These are phyloP conservation scores for Rhamnella rubrinervis DNA, from an alignment of 331 rosid species.

Conservation along the genomic window DNA sequence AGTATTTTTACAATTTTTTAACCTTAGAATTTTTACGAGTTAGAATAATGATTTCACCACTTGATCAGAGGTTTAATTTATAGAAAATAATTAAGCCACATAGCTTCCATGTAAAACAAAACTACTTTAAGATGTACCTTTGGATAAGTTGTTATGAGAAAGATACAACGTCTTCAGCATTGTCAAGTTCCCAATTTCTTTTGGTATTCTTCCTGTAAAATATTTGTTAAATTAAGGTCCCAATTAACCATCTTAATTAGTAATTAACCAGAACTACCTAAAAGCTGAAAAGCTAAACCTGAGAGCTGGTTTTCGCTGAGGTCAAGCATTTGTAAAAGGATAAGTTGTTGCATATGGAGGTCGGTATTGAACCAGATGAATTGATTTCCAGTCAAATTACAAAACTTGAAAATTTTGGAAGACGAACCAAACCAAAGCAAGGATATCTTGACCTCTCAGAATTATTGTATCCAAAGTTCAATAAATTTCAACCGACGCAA, in stretches of 20 bases:
- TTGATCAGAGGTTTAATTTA: too few relatives aligned
- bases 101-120: too few relatives aligned
- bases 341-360: not conserved
- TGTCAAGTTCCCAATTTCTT: not conserved
- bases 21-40: too few relatives aligned
- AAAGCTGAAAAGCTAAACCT: not conserved
- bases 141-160: not conserved
- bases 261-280: too few relatives aligned
- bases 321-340: not conserved
- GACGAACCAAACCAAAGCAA: not conserved
- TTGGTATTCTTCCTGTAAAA: not conserved
- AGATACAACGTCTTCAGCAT: not conserved
- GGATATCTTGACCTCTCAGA: constrained; percentile 7
- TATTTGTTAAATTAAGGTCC: not conserved
- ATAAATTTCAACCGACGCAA: constrained; percentile 5
- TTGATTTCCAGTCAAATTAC: constrained; percentile 1
- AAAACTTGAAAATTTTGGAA: constrained; percentile 2
- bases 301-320: not conserved
- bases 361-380: not conserved
- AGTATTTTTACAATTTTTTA: too few relatives aligned
- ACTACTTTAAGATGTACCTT: not conserved
- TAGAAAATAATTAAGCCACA: too few relatives aligned
- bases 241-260: too few relatives aligned
- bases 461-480: not conserved
- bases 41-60: too few relatives aligned